Percentiles rank a stretch among this genome's conserved stretches.
These are phyloP conservation scores for Raddia distichophylla DNA, from an alignment of 176 grass and related monocot genomes.

Conservation along the genomic window DNA sequence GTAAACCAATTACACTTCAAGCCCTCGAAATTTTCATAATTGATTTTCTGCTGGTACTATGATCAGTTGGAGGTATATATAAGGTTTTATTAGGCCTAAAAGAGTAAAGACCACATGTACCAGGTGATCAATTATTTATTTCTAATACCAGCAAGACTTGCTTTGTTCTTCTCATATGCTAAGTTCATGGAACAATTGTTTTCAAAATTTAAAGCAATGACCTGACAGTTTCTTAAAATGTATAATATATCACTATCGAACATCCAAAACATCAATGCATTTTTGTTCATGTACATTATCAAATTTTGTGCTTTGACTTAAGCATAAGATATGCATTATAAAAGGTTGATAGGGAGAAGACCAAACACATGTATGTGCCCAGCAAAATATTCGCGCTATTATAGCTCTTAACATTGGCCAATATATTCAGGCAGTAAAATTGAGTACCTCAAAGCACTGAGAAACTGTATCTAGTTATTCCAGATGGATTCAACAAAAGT, in stretches of 20 bases:
- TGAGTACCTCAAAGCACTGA: not conserved
- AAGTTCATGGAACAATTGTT: not conserved
- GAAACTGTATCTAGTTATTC: not conserved
- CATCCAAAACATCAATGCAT: not conserved
- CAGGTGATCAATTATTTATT: not conserved
- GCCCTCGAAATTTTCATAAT: not conserved
- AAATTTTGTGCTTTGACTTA: not conserved
- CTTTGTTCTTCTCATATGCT: not conserved
- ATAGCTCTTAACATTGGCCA: not conserved
- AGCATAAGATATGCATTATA: not conserved
- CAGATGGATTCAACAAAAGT: not conserved
- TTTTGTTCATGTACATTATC: not conserved
- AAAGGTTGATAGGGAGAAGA: not conserved
- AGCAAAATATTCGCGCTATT: not conserved
- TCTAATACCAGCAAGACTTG: not conserved
- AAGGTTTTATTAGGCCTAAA: not conserved
- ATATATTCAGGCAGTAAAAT: not conserved
- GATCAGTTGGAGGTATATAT: not conserved
- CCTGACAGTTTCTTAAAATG: not conserved
- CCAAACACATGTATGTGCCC: no score
- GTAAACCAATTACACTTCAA: not conserved
- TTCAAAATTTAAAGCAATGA: not conserved
- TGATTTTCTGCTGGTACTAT: not conserved
- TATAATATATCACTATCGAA: not conserved
- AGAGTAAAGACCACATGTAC: not conserved